Conservation (phyloP, 805 yeast genomes). For the Monosporozyma yasuniensis region DNA sequence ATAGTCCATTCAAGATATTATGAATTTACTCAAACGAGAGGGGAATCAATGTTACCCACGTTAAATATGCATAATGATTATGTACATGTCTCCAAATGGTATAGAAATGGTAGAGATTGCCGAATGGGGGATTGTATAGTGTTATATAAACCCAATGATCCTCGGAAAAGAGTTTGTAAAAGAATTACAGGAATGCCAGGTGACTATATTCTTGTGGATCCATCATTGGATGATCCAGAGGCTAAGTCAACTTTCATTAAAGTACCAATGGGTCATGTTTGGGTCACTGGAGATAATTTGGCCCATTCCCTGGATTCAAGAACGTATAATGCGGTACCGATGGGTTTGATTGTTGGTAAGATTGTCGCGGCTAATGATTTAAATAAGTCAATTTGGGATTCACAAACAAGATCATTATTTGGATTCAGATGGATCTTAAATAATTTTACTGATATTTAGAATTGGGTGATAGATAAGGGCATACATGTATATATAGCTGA, state of each 20-base stretch:
- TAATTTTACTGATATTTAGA: conserved; percentile 29
- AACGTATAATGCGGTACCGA: conserved; percentile 80
- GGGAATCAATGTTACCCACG: conserved; percentile 95
- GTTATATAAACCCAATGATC: conserved; percentile 83
- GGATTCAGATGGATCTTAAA: conserved; percentile 50
- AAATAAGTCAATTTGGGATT: conserved; percentile 36
- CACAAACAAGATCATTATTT: conserved; percentile 31
- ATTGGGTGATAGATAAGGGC: not conserved
- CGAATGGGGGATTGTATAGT: conserved; percentile 81
- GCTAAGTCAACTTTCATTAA: conserved; percentile 43
- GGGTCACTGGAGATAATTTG: conserved; percentile 95
- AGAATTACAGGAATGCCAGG: conserved; percentile 96
- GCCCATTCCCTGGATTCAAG: conserved; percentile 83
- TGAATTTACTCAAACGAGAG: conserved; percentile 75
- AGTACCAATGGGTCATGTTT: conserved; percentile 91
- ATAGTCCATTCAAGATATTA: conserved; percentile 55
- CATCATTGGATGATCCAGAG: conserved; percentile 37
- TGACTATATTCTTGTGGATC: conserved; percentile 73
- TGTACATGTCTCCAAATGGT: conserved; percentile 63
- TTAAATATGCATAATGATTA: conserved; percentile 64
- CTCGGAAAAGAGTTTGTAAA: conserved; percentile 78
- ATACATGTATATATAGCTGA: not conserved
- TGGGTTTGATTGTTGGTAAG: conserved; percentile 82
- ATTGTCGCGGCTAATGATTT: conserved; percentile 62
- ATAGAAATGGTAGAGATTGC: conserved; percentile 52